These are phyloP conservation scores for Macrocystidia cucumis DNA, from an alignment of 1,284 basidiomycete genomes.

Conservation along the genomic window DNA sequence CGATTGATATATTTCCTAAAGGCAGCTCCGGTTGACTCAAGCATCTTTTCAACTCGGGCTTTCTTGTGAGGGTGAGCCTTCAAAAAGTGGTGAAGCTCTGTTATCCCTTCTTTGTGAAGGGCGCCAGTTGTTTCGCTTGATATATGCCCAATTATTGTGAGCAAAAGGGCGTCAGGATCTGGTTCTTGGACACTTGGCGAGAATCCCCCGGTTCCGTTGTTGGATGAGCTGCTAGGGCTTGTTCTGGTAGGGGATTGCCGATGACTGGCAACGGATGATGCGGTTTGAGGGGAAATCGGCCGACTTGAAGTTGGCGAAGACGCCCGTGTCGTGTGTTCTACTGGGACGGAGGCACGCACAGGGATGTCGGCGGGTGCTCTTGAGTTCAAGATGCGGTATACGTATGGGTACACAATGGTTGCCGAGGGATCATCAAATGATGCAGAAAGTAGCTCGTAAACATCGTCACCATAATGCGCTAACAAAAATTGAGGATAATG, in stretches of 20 bases:
- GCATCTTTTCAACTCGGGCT: slow-evolving; percentile 76
- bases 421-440: slow-evolving; percentile 80
- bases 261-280: slow-evolving; percentile 40
- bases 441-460: slow-evolving; percentile 72
- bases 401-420: slow-evolving; percentile 79
- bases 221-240: slow-evolving; percentile 58
- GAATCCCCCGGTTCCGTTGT: slow-evolving; percentile 33
- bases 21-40: slow-evolving; percentile 75
- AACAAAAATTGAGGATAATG: slow-evolving; percentile 15
- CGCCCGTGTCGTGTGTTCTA: slow-evolving; percentile 32
- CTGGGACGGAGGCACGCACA: slow-evolving; percentile 29
- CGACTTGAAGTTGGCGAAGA: slow-evolving; percentile 53
- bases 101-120: slow-evolving; percentile 85
- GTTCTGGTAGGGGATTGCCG: slow-evolving; percentile 55
- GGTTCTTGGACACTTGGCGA: slow-evolving; percentile 59
- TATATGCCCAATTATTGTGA: slow-evolving; percentile 84
- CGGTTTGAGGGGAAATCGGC: slow-evolving; percentile 55
- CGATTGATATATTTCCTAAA: slow-evolving; percentile 83
- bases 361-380: slow-evolving; percentile 35
- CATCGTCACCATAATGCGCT: slow-evolving; percentile 77
- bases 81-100: slow-evolving; percentile 92
- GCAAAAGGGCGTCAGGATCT: slow-evolving; percentile 73
- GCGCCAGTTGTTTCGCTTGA: slow-evolving; percentile 82
- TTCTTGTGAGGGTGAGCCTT: slow-evolving; percentile 89
- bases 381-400: slow-evolving; percentile 79